Base-by-base conservation (phyloP, 1,284 basidiomycete species). In the Moesziomyces sp. region DNA sequence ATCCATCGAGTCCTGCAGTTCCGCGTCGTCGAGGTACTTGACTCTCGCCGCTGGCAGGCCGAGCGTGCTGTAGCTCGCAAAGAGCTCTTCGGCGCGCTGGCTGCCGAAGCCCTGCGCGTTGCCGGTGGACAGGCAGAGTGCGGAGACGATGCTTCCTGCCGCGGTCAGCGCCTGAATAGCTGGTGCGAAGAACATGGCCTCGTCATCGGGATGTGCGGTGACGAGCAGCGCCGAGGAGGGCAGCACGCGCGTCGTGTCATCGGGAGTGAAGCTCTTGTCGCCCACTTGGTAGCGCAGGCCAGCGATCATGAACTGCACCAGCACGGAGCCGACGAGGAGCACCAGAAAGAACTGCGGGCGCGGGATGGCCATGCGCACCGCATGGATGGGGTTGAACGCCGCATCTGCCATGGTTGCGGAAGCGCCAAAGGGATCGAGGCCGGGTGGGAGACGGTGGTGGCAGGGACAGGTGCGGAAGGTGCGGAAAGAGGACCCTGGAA, bases 131-230 rank as follows among this genome's bases (percentile, higher is more conserved):
- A 89, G 71, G 61, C 87, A 88, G 14, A 89, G 68, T 0, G 84
- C 85, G 5, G 76, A 76, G 1, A 86, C 76, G 6, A 81, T 71
- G 58, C 84, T 83, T 6, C 85, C 83, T 0, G 79, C 64, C 5
- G 60, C 75, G 18, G 92, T 85, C 3, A 89, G 87, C 28, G 90
- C 86, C 19, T 80, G 67, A 13, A 96, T 81, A 0, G 91, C 91
- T 0, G 94, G 93, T 0, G 90, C 91, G 81, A 97, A 97, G 87
- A 97, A 97, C 87, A 95, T 89, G 80, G 90, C 90, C 85, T 96
- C 94, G 82, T 96, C 94, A 81, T 96, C 94, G 2, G 93, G 93
- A 78, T 95, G 93, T 11, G 93, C 92, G 0, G 92, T 94, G 46
- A 95, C 85, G 3, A 94, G 81, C 26, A 95, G 86, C 8, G 64